Evolutionary conservation across 495 filamentous ascomycete genomes (phyloP).

Genomic region (Tuber borchii): DNA sequence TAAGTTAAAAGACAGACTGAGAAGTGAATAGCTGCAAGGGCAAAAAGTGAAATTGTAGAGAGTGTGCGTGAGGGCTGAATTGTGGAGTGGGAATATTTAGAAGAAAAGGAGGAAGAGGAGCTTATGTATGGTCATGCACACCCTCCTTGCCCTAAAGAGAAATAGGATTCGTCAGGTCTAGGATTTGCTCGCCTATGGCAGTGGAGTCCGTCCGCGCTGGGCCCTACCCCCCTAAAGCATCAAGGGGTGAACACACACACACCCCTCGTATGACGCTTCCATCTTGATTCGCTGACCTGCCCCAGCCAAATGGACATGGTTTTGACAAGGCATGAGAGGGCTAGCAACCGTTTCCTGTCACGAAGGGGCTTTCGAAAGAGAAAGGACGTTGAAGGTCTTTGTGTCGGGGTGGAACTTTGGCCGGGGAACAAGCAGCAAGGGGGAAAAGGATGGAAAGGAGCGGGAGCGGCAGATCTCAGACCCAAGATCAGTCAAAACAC

Average conservation of each 20-base stretch:
- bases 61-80: not conserved
- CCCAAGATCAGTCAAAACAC: not conserved
- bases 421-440: too few relatives aligned
- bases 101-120: not conserved
- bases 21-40: not conserved
- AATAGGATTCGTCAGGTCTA: not conserved
- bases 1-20: not conserved
- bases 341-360: not conserved
- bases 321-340: not conserved
- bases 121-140: not conserved
- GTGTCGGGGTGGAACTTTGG: not conserved
- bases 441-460: not conserved
- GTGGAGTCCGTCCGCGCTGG: not conserved
- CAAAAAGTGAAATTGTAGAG: not conserved
- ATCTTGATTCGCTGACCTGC: not conserved
- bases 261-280: not conserved
- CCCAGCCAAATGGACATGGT: not conserved
- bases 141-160: not conserved
- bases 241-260: not conserved
- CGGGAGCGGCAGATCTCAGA: not conserved
- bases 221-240: not conserved
- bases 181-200: not conserved
- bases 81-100: not conserved
- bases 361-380: not conserved
- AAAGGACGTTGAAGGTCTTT: not conserved